Percentiles rank a stretch among this genome's conserved stretches.
Conservation (phyloP, 495 filamentous ascomycete species). For the Hypomontagnella monticulosa region DNA sequence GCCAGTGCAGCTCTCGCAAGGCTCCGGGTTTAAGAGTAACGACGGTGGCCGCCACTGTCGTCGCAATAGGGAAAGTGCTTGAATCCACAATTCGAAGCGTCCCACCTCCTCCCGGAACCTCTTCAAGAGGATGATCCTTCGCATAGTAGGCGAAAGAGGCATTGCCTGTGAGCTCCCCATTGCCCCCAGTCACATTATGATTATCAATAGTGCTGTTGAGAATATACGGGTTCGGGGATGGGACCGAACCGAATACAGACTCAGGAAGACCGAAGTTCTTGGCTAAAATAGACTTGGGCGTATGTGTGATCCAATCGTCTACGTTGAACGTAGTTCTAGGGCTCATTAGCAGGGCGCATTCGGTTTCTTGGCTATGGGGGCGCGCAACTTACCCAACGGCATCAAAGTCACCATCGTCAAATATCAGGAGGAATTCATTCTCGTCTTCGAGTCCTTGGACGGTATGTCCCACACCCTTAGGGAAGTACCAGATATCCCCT, state of each 20-base stretch:
- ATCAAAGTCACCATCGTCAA: constrained; percentile 69
- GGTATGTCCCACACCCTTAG: constrained; percentile 70
- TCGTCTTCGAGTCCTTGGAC: constrained; percentile 66
- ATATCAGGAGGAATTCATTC: constrained; percentile 72
- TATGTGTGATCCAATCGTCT: constrained; percentile 72
- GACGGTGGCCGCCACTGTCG: constrained; percentile 68
- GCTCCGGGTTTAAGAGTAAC: constrained; percentile 68
- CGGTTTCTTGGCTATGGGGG: neutral
- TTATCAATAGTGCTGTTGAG: constrained; percentile 62
- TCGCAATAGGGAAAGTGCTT: constrained; percentile 68
- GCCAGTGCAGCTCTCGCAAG: constrained; percentile 73
- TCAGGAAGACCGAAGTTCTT: constrained; percentile 71
- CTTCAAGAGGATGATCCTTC: constrained; percentile 58
- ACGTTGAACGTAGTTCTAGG: constrained; percentile 68
- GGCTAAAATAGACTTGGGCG: constrained; percentile 67
- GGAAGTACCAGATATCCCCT: constrained; percentile 76
- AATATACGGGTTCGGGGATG: constrained; percentile 68
- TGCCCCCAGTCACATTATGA: constrained; percentile 57
- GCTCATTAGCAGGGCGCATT: neutral
- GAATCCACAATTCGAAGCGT: constrained; percentile 68
- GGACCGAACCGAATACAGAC: constrained; percentile 66
- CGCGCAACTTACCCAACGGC: constrained; percentile 48
- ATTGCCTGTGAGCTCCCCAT: constrained; percentile 61
- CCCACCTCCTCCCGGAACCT: constrained; percentile 68
- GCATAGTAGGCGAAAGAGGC: constrained; percentile 67